phyloP scores from a whole-genome alignment of 257 asterid genomes.

The Solanum okadae region DNA sequence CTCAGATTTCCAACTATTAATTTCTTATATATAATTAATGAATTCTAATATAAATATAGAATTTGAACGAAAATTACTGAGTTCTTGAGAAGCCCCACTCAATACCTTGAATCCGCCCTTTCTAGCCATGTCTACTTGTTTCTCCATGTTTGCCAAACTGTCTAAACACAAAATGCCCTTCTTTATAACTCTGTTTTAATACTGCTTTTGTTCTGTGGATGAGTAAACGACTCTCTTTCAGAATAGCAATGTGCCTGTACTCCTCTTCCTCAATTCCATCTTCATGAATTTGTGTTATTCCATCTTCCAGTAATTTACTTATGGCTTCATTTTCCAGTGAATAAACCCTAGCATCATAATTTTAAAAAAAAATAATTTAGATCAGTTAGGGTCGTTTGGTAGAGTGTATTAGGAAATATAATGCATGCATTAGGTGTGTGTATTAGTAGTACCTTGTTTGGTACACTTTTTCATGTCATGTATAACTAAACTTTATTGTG shows the following conservation, averaged over 20 bases:
- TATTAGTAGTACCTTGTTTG: no score
- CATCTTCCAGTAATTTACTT: not conserved
- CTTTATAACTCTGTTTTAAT: not conserved
- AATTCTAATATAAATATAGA: not conserved
- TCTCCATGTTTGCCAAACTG: not conserved
- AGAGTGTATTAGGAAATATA: no score
- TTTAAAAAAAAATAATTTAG: not conserved
- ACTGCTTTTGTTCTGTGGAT: not conserved
- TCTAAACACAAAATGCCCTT: not conserved
- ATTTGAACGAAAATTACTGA: not conserved
- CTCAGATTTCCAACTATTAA: not conserved
- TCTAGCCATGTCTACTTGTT: not conserved
- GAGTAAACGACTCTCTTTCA: not conserved
- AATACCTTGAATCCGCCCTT: not conserved
- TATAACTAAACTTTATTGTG: no score
- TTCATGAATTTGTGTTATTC: not conserved
- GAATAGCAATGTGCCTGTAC: not conserved
- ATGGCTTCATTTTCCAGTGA: not conserved
- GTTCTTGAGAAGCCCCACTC: not conserved
- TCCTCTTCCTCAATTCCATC: not conserved
- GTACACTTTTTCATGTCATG: no score
- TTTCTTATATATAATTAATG: not conserved
- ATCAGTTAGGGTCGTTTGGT: not conserved
- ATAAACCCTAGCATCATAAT: not conserved
- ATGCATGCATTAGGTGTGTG: no score